These are phyloP conservation scores for Aspergillus costaricaensis DNA, from an alignment of 2,329 filamentous ascomycete genomes.

Conservation along the genomic window DNA sequence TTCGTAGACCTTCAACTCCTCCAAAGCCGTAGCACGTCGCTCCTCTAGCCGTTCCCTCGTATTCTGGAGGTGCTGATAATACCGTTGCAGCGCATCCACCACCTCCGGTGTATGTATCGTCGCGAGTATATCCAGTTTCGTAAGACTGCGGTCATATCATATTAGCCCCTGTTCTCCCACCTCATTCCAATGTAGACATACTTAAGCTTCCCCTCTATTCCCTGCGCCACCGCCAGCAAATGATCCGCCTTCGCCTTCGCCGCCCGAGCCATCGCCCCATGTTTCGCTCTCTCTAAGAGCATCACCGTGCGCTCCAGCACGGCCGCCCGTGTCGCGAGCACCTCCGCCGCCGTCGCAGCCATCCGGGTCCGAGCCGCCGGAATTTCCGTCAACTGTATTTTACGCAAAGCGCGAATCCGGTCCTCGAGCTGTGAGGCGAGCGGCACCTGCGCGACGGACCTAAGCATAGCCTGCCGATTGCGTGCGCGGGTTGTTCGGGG, in stretches of 20 bases:
- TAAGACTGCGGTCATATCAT: conserved; percentile 30
- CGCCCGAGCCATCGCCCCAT: conserved; percentile 39
- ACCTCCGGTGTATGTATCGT: conserved; percentile 43
- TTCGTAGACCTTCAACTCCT: conserved; percentile 40
- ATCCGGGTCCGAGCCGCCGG: conserved; percentile 36
- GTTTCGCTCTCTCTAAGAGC: conserved; percentile 44
- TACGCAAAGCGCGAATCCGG: conserved; percentile 32
- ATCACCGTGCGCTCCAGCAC: conserved; percentile 41
- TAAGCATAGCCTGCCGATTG: conserved; percentile 11
- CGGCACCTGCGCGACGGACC: conserved; percentile 11
- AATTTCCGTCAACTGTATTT: conserved; percentile 35
- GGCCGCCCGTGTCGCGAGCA: conserved; percentile 35
- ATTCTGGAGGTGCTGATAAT: conserved; percentile 36
- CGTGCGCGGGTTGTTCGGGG: conserved; percentile 17
- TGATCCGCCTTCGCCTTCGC: conserved; percentile 44
- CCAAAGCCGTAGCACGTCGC: conserved; percentile 29
- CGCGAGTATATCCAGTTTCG: conserved; percentile 39
- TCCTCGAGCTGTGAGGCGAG: conserved; percentile 32
- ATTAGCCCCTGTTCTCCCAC: background rate
- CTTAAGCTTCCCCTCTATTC: conserved; percentile 41
- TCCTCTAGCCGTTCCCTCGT: conserved; percentile 34
- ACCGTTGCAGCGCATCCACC: conserved; percentile 34
- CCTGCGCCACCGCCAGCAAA: conserved; percentile 40
- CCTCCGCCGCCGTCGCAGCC: conserved; percentile 37
- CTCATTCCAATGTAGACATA: conserved; percentile 24